Base-by-base conservation (phyloP, 805 yeast genomes). In the Candida fluviatilis region DNA sequence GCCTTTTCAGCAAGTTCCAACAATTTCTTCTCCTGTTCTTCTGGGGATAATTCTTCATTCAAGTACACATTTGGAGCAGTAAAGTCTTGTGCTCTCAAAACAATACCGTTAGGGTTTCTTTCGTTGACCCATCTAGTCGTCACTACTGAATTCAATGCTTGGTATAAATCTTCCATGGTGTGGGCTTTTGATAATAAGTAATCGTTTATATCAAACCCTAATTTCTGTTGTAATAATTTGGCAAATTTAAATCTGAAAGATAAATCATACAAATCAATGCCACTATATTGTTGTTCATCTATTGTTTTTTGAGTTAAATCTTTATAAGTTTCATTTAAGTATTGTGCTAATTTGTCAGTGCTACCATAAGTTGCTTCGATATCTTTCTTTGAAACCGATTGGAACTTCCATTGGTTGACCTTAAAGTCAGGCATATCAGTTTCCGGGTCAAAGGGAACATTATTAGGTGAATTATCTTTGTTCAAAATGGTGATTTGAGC, bases 81-180 rank as follows among this genome's bases (percentile, higher is more conserved):
- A 51, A 78, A 84, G 32, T 76, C 80, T 19, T 66, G 68, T 5
- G 66, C 57, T 40, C 77, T 65, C 48, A 86, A 66, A 43, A 80
- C 78, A 39, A 86, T 76, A 19, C 87, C 91, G 50, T 83, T 76
- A n/a, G 93, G 89, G 51, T 80, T 76, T 54, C 80, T 73, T 53
- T 83, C 89, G 49, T 75, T 76, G 46, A 64, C 72, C 53, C 64
- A 63, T 49, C 70, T 65, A 14, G 52, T 48, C 16, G 71, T 69
- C 18, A 72, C 63, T n/a, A 71, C 54, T 39, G 60, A 44, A 7
- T 48, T 37, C 34, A 77, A 58, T 37, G 69, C 70, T 0, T 49
- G 39, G 39, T 60, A 58, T 27, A 82, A 62, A 27, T 57, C 60
- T 2, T 44, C 55, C 16, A 73, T 60, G 11, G 63, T 57, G 42